These are phyloP conservation scores for Ganoderma lucidum DNA, from an alignment of 1,284 basidiomycete genomes.

Conservation along the genomic window DNA sequence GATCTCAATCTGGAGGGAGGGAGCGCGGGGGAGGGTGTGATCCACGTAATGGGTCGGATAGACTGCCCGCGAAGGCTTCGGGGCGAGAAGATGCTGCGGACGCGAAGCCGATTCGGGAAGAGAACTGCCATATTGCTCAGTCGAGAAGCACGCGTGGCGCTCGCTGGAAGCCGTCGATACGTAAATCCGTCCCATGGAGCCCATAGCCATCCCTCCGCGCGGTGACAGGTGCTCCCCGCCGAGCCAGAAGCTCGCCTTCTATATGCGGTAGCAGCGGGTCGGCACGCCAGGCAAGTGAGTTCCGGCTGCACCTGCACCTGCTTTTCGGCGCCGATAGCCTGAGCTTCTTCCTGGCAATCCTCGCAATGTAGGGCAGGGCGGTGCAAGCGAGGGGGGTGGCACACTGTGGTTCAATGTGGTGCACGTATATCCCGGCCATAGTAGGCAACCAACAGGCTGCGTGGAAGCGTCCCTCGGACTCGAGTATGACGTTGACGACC, in stretches of 20 bases:
- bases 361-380: neutral
- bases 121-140: neutral
- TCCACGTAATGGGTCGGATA: neutral
- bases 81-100: constrained; percentile 11
- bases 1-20: neutral
- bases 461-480: neutral
- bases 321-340: neutral
- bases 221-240: constrained; percentile 15
- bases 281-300: neutral
- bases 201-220: constrained; percentile 1
- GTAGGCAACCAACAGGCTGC: neutral
- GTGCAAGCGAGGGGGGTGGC: neutral
- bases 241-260: neutral
- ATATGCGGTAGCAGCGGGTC: constrained; percentile 4
- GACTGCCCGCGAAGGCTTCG: neutral
- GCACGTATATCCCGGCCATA: neutral
- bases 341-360: neutral
- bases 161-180: constrained; percentile 7
- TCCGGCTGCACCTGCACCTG: neutral
- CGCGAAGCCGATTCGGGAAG: constrained; percentile 7
- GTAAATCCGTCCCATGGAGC: constrained; percentile 11
- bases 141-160: constrained; percentile 6
- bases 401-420: neutral
- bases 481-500: neutral
- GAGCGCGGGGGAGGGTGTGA: neutral